A percentile compares a stretch with the other conserved stretches of the same genome.
Evolutionary conservation across 257 asterid genomes (phyloP).

Genomic region (Solanum microdontum): DNA sequence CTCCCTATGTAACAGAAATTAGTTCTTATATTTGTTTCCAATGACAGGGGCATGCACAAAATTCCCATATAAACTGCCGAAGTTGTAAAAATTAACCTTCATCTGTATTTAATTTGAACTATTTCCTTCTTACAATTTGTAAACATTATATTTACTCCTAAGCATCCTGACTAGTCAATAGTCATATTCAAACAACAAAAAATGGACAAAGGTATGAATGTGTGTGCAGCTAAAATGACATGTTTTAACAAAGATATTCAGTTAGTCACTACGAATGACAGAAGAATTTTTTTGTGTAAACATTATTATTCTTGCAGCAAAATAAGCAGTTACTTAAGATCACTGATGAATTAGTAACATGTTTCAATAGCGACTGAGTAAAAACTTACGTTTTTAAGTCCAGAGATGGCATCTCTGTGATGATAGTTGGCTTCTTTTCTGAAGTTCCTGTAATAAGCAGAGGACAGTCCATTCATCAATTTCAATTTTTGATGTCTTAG

Average conservation of each 20-base stretch:
- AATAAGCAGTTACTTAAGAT: not conserved
- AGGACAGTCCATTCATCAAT: not conserved
- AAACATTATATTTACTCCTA: not conserved
- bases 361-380: not conserved
- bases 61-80: not conserved
- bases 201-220: not conserved
- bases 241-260: not conserved
- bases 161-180: not conserved
- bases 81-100: not conserved
- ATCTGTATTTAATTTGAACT: not conserved
- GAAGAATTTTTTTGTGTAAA: not conserved
- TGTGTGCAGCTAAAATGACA: not conserved
- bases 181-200: not conserved
- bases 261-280: not conserved
- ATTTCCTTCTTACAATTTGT: not conserved
- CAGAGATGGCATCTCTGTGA: conserved; percentile 36
- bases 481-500: not conserved
- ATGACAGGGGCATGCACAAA: not conserved
- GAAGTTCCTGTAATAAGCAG: conserved; percentile 31
- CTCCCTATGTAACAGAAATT: not conserved
- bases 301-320: not conserved
- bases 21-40: not conserved
- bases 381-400: conserved; percentile 57
- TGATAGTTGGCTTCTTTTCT: conserved; percentile 33
- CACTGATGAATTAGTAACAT: not conserved